Conservation (phyloP, 306 rosid genomes). For the Parietaria judaica region DNA sequence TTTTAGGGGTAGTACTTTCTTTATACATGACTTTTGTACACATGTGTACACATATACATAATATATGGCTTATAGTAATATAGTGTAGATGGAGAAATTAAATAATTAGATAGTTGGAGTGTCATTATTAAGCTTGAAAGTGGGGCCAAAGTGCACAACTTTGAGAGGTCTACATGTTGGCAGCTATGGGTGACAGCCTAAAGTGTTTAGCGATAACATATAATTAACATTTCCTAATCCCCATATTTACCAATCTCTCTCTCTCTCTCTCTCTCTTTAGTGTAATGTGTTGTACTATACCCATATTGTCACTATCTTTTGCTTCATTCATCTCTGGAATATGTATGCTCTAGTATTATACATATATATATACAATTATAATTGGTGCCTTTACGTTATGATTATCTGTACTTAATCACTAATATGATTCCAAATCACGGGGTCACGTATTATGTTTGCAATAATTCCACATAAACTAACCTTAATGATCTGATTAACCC, state of each 20-base stretch:
- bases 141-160: constrained; percentile 43
- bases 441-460: neutral
- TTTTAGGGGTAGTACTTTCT: too few relatives aligned
- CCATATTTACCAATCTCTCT: constrained; percentile 9
- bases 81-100: neutral
- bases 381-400: constrained; percentile 12
- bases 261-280: constrained; percentile 16
- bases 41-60: neutral
- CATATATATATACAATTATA: neutral
- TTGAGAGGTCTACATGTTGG: constrained; percentile 63
- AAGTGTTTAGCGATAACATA: constrained; percentile 28
- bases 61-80: too few relatives aligned
- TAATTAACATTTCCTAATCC: constrained; percentile 21
- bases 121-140: constrained; percentile 29
- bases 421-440: constrained; percentile 8
- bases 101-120: neutral
- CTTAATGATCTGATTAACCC: neutral
- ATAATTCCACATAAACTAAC: neutral
- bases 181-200: constrained; percentile 39
- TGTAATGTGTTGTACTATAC: constrained; percentile 13
- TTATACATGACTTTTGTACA: too few relatives aligned
- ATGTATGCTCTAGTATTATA: constrained; percentile 3
- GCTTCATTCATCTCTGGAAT: constrained; percentile 32
- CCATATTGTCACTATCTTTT: constrained; percentile 27
- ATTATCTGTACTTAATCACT: constrained; percentile 13